Evolutionary conservation across 1,139 yeast species (phyloP), one percentile per base, ranked within the genome.

Genomic region (Hyphopichia khmerensis): DNA sequence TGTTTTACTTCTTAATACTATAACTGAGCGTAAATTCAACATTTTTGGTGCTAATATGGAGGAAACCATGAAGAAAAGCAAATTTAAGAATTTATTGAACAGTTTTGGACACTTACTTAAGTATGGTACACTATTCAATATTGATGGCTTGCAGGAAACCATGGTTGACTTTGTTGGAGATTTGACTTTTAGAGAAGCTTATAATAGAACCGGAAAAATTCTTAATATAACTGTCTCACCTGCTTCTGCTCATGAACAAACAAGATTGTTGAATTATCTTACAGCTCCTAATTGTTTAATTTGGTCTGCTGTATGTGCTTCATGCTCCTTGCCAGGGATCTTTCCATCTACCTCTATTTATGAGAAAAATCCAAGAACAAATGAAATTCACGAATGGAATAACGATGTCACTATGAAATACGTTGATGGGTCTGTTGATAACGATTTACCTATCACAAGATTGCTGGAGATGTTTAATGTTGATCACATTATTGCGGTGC

Each of bases 401-500:
- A 88, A 90, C 41, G 78, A 73, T 49, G 79, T 88, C 1, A 78
- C 91, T 10, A 79, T 84, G 40, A 86, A 86, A 53, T 93, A 86
- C 63, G 91, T 93, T 32, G 99, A 95, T 63, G 99, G 99, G 0
- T 89, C 96, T 1, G 96, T 95, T 4, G 96, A 91, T 57, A 88
- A 89, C 51, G 99, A 93, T 60, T 67, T 93, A 40, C 99, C 99
- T 2, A 84, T 90, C 26, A 77, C 95, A 1, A 76, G 97, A 52
- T 70, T 93, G 16, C 87, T 95, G 38, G 99, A 93, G 62, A 87
- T 93, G 91, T 95, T 93, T 60, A 93, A 93, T 56, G 96, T 93
- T 31, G 96, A 93, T 59, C 97, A 95, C 60, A 91, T 93, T 47
- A 88, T 93, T 57, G 98, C 96, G 0, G 91, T 96, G 42, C 98